A percentile compares a stretch with the other conserved stretches of the same genome.
These are phyloP conservation scores for Epithele typhae DNA, from an alignment of 768 basidiomycete genomes.

Conservation along the genomic window DNA sequence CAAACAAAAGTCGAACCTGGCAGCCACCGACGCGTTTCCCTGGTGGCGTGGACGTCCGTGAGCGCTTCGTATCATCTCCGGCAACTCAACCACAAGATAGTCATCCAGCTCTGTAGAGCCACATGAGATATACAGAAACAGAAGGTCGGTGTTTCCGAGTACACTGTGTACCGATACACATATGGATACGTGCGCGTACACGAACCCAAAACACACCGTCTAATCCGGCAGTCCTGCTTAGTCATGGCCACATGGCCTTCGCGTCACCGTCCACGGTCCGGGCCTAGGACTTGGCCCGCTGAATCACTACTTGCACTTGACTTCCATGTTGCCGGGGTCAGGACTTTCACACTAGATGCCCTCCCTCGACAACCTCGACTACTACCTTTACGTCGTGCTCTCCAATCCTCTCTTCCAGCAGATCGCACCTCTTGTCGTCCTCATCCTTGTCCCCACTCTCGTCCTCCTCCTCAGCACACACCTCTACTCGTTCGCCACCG, in stretches of 20 bases:
- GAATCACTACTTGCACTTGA: background rate
- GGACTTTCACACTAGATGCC: constrained; percentile 15
- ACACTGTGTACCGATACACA: too few relatives aligned
- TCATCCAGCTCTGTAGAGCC: too few relatives aligned
- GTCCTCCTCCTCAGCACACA: constrained; percentile 28
- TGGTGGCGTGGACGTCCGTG: background rate
- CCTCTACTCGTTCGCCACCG: constrained; percentile 20
- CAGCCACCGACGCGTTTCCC: constrained; percentile 13
- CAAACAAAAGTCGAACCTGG: constrained; percentile 6
- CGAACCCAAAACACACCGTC: too few relatives aligned
- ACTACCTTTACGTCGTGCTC: constrained; percentile 12
- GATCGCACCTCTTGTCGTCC: constrained; percentile 49
- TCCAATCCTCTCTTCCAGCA: constrained; percentile 41
- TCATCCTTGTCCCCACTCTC: constrained; percentile 41
- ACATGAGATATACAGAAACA: too few relatives aligned
- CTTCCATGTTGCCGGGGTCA: constrained; percentile 9
- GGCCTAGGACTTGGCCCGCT: too few relatives aligned
- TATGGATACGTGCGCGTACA: too few relatives aligned
- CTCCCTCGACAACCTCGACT: constrained; percentile 8
- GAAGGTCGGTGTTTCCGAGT: too few relatives aligned
- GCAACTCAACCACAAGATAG: too few relatives aligned
- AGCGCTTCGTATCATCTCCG: too few relatives aligned
- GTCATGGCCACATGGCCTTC: too few relatives aligned
- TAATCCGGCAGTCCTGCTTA: too few relatives aligned
- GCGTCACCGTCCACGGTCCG: too few relatives aligned